A percentile compares a stretch with the other conserved stretches of the same genome.
Conservation (phyloP, 495 filamentous ascomycete genomes). For the Mytilinidion resinicola region DNA sequence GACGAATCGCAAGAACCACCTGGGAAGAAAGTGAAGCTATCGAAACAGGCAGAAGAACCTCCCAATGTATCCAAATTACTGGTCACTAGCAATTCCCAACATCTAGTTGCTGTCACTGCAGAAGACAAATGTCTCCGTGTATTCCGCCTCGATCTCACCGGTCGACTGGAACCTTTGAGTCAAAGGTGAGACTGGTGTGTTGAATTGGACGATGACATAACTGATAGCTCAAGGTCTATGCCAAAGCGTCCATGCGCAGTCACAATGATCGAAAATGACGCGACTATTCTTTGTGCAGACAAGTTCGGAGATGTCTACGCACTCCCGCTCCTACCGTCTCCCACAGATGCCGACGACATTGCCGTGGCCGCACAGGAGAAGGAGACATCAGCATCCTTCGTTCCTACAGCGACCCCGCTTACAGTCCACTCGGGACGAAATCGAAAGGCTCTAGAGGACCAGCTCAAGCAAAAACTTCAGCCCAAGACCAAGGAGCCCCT, state of each 20-base stretch:
- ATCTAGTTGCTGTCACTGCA: slow-evolving; percentile 71
- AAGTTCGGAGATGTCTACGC: slow-evolving; percentile 96
- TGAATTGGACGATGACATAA: background rate
- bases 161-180: slow-evolving; percentile 60
- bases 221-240: slow-evolving; percentile 55
- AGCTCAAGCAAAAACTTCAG: slow-evolving; percentile 47
- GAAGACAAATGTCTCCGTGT: slow-evolving; percentile 90
- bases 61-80: slow-evolving; percentile 35
- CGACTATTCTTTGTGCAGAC: slow-evolving; percentile 72
- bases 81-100: slow-evolving; percentile 51
- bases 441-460: slow-evolving; percentile 64
- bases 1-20: slow-evolving; percentile 39
- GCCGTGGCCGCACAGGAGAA: slow-evolving; percentile 13
- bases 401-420: slow-evolving; percentile 58
- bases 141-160: slow-evolving; percentile 57
- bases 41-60: slow-evolving; percentile 17
- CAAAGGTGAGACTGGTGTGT: slow-evolving; percentile 51
- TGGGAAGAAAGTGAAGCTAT: slow-evolving; percentile 49
- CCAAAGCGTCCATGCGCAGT: slow-evolving; percentile 81
- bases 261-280: slow-evolving; percentile 57
- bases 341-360: slow-evolving; percentile 24
- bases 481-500: slow-evolving; percentile 41
- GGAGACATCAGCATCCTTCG: slow-evolving; percentile 31
- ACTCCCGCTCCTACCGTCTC: slow-evolving; percentile 62
- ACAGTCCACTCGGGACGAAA: slow-evolving; percentile 85